These are phyloP conservation scores for Claviceps citrina DNA, from an alignment of 2,329 filamentous ascomycete species.

Conservation along the genomic window DNA sequence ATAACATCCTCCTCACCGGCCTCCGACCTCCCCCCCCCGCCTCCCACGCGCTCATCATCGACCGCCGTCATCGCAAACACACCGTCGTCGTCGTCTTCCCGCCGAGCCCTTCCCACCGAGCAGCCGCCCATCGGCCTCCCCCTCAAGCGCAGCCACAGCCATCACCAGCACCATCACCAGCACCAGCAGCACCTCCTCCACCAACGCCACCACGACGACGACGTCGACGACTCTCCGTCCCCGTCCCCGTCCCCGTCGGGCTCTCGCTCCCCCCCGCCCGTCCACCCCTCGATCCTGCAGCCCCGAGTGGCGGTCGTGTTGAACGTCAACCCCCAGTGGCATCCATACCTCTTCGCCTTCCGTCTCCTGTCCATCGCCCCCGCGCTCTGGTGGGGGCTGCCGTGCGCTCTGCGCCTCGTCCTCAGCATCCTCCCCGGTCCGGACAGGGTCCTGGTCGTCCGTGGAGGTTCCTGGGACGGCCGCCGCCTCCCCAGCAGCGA, in stretches of 20 bases:
- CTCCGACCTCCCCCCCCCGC: slow-evolving; percentile 3
- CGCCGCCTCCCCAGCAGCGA: slow-evolving; percentile 3
- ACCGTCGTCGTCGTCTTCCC: too few relatives aligned
- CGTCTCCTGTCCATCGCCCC: slow-evolving; percentile 58
- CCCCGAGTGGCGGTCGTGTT: slow-evolving; percentile 66
- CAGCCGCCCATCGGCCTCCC: background rate
- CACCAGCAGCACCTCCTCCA: background rate
- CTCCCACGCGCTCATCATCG: too few relatives aligned
- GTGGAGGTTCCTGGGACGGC: slow-evolving; percentile 6
- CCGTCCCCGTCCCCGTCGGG: background rate
- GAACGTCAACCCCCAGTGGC: slow-evolving; percentile 57
- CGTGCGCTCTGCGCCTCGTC: slow-evolving; percentile 52
- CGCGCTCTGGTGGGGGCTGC: slow-evolving; percentile 55
- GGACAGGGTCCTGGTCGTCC: slow-evolving; percentile 16
- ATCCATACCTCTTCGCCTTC: slow-evolving; percentile 56
- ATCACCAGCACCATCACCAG: background rate
- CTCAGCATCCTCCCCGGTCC: slow-evolving; percentile 39
- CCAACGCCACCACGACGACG: slow-evolving; percentile 1
- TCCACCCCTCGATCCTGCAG: slow-evolving; percentile 40
- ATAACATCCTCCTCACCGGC: slow-evolving; percentile 6
- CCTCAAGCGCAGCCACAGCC: slow-evolving; percentile 3
- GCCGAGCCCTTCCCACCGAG: background rate
- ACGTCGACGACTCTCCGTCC: background rate
- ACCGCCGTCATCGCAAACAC: too few relatives aligned
- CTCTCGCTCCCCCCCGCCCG: slow-evolving; percentile 2